A percentile compares a stretch with the other conserved stretches of the same genome.
phyloP scores from a whole-genome alignment of 345 rosid species.

The Populus tremula region DNA sequence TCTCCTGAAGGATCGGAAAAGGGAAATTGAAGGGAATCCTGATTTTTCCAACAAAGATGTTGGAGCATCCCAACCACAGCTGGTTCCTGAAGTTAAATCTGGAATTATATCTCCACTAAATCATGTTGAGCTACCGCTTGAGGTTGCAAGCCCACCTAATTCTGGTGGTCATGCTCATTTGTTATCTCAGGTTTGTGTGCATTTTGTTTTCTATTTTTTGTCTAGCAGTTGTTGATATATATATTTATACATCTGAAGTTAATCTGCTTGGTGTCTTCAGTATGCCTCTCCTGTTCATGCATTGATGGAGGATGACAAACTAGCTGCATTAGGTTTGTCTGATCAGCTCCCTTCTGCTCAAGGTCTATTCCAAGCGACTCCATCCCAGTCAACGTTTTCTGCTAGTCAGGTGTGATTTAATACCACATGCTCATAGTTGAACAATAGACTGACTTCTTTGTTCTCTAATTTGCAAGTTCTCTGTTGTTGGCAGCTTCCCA shows the following conservation, averaged over 20 bases:
- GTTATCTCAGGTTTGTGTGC: conserved; percentile 64
- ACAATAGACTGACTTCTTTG: neutral
- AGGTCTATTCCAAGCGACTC: conserved; percentile 75
- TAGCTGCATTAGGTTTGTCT: conserved; percentile 61
- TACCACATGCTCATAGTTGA: neutral
- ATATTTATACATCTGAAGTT: neutral
- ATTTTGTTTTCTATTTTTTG: conserved; percentile 1
- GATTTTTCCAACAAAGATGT: conserved; percentile 92
- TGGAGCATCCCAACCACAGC: conserved; percentile 67
- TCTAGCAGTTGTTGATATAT: neutral
- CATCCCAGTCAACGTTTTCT: conserved; percentile 65
- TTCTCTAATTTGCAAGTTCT: conserved; percentile 19
- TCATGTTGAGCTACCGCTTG: conserved; percentile 69
- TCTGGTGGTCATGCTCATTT: conserved; percentile 61
- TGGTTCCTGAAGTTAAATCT: conserved; percentile 69
- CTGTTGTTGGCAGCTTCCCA: conserved; percentile 52
- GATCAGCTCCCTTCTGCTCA: conserved; percentile 83
- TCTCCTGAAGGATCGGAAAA: conserved; percentile 81
- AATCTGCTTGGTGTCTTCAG: conserved; percentile 39
- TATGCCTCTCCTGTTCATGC: conserved; percentile 64
- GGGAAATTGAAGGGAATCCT: conserved; percentile 95
- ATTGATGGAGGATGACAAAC: conserved; percentile 82
- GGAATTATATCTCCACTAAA: conserved; percentile 56
- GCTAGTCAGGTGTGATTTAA: conserved; percentile 51
- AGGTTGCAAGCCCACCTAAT: conserved; percentile 65